Base-by-base conservation (phyloP, 495 filamentous ascomycete species). In the Cairneyella variabilis region DNA sequence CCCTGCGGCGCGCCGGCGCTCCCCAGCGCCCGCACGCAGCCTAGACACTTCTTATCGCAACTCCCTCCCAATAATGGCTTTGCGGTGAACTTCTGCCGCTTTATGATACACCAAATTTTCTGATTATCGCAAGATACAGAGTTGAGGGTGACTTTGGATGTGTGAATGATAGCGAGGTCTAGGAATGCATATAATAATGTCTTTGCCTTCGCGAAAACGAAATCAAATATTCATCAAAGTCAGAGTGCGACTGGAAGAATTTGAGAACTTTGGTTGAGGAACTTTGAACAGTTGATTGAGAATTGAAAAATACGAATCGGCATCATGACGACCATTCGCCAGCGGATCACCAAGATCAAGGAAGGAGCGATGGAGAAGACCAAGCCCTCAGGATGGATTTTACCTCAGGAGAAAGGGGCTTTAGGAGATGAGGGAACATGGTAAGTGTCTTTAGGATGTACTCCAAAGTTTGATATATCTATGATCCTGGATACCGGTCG, bases 321-420 rank as follows among this genome's bases (percentile, higher is more conserved):
- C 25, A 61, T 65, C 54, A 34, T 54, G n/a, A 59, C 5, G 28
- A 50, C 57, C 21, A 16, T 65, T 37, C 66, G 62, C 25, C 46
- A 62, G 48, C 55, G 65, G 32, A 41, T 66, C 38, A 43, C 52
- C 10, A 53, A 52, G 47, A 51, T 64, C 54, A 64, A 62, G 56
- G 61, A 55, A 16, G 55, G 61, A 50, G 57, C 64, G 3, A 65
- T 59, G 48, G 60, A 56, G 41, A 68, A 69, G 56, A 63, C 60
- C 17, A 62, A 58, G 44, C 61, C 57, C 42, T 63, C 57, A 10
- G 72, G 71, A 55, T 75, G 70, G 71, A 54, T 74, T 21, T 54
- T 75, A 4, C 70, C 70, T 18, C 44, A 50, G 38, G 36, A 69
- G 64, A 53, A 59, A 66, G 53, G 48, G 40, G 5, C 66, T 9